Evolutionary conservation across 23 red algal genomes (phyloP), one percentile per base, ranked within the genome.

Genomic region (Chondrus crispus): DNA sequence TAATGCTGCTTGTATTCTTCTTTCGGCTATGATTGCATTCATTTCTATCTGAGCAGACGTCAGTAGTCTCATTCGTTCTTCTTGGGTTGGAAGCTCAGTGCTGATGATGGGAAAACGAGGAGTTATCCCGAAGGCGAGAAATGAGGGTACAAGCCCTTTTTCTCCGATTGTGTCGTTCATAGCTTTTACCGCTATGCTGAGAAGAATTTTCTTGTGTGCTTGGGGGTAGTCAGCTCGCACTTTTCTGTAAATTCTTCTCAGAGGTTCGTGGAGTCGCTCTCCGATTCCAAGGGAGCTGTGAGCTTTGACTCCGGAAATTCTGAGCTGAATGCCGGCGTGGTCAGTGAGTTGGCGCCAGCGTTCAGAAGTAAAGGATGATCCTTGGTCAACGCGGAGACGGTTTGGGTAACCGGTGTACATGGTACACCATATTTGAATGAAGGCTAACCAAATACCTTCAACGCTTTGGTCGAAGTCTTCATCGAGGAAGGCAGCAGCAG

Each of bases 211-310:
- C 71, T 12, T 47, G 26, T 24, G 24, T 24, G 38, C 28, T 7
- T 24, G 32, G 11, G 38, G 38, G 71, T 77, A 38, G 9, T 84
- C 1, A 22, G 79, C 26, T 69, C 46, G 40, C 24, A 84, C 1
- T 53, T 64, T 57, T 24, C 42, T 55, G 46, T 62, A 84, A 1
- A 84, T 57, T 38, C 29, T 39, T 46, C 79, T 36, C 79, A 73
- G 2, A 64, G 24, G 62, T 26, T 24, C 79, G 39, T 84, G 79
- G 57, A 64, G 22, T 57, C 79, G 79, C 40, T 84, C 79, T 39
- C 79, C 51, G 24, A 64, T 47, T 0, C 79, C 79, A 84, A 84
- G 51, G 11, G 79, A 36, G 79, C 62, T 69, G 50, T 84, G 79
- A 38, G 46, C 62, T 2, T 84, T 1, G 36, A 84, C 46, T 0